Evolutionary conservation across 495 filamentous ascomycete genomes (phyloP).

Genomic region (Neurospora sp.): DNA sequence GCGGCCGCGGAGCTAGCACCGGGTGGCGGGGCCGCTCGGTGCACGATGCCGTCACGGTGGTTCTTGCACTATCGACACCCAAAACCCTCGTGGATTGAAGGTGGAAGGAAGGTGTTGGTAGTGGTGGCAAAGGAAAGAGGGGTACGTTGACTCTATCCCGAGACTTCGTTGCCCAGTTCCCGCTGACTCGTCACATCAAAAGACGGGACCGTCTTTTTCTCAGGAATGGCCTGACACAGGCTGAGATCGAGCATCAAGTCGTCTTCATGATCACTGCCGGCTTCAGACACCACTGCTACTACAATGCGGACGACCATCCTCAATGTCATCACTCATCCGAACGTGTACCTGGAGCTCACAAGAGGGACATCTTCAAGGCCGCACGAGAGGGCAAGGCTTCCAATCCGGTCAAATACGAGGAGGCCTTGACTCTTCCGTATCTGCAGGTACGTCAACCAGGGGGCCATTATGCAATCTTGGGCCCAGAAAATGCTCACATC

Average conservation of each 20-base stretch:
- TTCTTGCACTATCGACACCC: neutral
- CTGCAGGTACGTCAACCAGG: slow-evolving; percentile 12
- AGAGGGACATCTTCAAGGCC: slow-evolving; percentile 40
- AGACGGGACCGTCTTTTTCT: slow-evolving; percentile 19
- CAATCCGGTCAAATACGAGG: slow-evolving; percentile 25
- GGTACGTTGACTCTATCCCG: neutral
- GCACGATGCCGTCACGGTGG: neutral
- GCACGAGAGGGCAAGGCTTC: slow-evolving; percentile 13
- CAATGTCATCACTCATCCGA: slow-evolving; percentile 36
- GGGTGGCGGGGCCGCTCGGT: neutral
- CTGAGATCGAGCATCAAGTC: slow-evolving; percentile 30
- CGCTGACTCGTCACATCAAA: neutral
- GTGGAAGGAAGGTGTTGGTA: too few relatives aligned
- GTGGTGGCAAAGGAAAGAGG: too few relatives aligned
- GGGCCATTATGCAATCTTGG: neutral
- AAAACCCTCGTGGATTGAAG: neutral
- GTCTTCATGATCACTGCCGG: slow-evolving; percentile 45
- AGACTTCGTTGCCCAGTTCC: neutral
- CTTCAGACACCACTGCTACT: slow-evolving; percentile 52
- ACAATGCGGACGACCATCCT: slow-evolving; percentile 46
- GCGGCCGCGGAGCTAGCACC: neutral
- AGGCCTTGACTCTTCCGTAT: slow-evolving; percentile 33
- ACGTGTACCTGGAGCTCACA: slow-evolving; percentile 40
- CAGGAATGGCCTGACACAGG: slow-evolving; percentile 24
- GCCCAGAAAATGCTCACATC: neutral